Conservation (phyloP, 345 rosid genomes). For the Tarenaya hassleriana region DNA sequence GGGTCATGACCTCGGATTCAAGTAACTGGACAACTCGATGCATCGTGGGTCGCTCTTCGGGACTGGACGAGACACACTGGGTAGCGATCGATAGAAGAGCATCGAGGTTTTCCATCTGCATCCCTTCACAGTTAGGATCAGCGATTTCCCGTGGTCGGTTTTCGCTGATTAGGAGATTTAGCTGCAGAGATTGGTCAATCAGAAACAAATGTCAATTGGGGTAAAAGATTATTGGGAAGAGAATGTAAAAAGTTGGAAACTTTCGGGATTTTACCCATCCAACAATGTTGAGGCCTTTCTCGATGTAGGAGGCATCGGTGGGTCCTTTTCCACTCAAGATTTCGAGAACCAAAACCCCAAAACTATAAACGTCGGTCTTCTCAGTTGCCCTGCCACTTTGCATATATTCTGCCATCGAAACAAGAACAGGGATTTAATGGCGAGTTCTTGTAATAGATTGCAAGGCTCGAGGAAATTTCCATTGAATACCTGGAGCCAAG, state of each 20-base stretch:
- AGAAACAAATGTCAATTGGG: not conserved
- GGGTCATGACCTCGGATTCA: conserved; percentile 96
- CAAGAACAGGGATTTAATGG: conserved; percentile 2
- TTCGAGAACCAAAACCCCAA: conserved; percentile 92
- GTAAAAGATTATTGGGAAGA: not conserved
- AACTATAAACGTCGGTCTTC: conserved; percentile 95
- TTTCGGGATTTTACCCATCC: conserved; percentile 87
- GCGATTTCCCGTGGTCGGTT: conserved; percentile 65
- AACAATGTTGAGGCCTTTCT: conserved; percentile 94
- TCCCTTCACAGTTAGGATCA: conserved; percentile 67
- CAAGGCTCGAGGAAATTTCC: too few relatives aligned
- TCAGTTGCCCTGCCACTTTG: conserved; percentile 98
- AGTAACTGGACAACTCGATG: conserved; percentile 91
- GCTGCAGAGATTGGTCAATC: conserved; percentile 62
- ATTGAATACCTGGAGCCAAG: conserved; percentile 79
- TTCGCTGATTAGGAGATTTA: conserved; percentile 68
- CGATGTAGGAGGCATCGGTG: conserved; percentile 90
- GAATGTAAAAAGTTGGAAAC: not conserved
- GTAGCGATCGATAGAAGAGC: conserved; percentile 77
- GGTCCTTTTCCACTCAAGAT: conserved; percentile 94
- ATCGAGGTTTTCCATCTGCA: conserved; percentile 70
- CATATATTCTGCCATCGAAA: conserved; percentile 70
- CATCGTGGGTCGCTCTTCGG: conserved; percentile 94
- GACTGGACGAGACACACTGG: conserved; percentile 68
- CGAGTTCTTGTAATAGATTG: not conserved